These are phyloP conservation scores for Rhinocladiella similis DNA, from an alignment of 2,329 filamentous ascomycete species.

Conservation along the genomic window DNA sequence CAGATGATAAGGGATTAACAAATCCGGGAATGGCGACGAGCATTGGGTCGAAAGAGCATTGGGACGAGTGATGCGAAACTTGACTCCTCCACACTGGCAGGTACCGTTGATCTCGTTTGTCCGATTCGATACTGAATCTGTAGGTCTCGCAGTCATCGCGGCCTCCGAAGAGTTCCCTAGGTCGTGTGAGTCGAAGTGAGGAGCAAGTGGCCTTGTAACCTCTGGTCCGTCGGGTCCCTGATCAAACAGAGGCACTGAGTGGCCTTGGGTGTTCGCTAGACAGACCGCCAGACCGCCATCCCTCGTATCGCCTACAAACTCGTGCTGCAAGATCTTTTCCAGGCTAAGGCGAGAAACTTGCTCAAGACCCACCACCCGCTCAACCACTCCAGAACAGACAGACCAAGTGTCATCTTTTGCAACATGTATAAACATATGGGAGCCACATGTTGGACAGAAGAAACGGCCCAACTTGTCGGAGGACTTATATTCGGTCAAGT, in stretches of 20 bases:
- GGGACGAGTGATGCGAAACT: conserved; percentile 60
- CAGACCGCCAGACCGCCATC: conserved; percentile 27
- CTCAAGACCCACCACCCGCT: conserved; percentile 19
- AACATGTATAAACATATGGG: conserved; percentile 34
- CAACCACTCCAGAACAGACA: conserved; percentile 27
- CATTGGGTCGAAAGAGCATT: conserved; percentile 46
- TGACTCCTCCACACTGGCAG: conserved; percentile 48
- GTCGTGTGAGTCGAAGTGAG: not conserved
- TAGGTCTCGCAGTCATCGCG: not conserved
- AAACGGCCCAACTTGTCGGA: conserved; percentile 39
- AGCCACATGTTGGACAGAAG: conserved; percentile 27
- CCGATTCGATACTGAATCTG: not conserved
- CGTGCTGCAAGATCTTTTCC: conserved; percentile 27
- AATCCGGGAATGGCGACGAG: conserved; percentile 54
- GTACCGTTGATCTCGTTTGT: conserved; percentile 35
- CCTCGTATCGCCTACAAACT: conserved; percentile 28
- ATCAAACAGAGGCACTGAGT: conserved; percentile 31
- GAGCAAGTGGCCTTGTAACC: not conserved
- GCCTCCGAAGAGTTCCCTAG: not conserved
- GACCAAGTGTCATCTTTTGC: conserved; percentile 28
- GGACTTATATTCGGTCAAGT: conserved; percentile 46
- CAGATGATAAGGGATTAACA: conserved; percentile 51
- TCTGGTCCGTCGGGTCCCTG: conserved; percentile 9
- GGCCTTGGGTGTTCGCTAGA: conserved; percentile 30
- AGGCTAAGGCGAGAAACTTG: conserved; percentile 20